Percentiles rank a stretch among this genome's conserved stretches.
Conservation (phyloP, 139 green algal genomes). For the Gonium pectorale region DNA sequence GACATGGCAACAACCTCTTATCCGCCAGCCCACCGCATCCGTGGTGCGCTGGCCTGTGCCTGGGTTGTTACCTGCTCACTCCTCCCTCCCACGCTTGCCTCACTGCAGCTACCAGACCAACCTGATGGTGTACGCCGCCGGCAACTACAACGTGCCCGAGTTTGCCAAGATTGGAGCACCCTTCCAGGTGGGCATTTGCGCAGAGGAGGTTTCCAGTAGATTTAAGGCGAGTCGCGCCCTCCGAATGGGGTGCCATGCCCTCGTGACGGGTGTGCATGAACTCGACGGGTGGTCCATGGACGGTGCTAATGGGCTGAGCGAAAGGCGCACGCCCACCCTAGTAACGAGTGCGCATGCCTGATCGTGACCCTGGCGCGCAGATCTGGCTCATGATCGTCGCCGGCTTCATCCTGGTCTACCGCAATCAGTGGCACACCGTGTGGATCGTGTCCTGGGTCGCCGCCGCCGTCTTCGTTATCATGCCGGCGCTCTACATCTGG, state of each 20-base stretch:
- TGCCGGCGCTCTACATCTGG: no score
- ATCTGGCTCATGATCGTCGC: conserved; percentile 20
- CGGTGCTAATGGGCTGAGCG: background rate
- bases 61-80: no score
- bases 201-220: no score
- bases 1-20: no score
- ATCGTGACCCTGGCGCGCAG: conserved; percentile 60
- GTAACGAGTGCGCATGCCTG: conserved; percentile 28
- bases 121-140: conserved; percentile 77
- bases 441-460: conserved; percentile 74
- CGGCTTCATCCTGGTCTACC: conserved; percentile 38
- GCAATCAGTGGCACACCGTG: conserved; percentile 60
- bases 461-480: conserved; percentile 71
- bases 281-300: no score
- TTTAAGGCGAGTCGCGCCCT: no score
- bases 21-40: no score
- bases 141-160: conserved; percentile 66
- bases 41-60: background rate
- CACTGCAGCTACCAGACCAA: conserved; percentile 78
- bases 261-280: no score
- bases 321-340: background rate
- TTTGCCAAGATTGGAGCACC: conserved; percentile 71
- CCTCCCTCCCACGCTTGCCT: conserved; percentile 60
- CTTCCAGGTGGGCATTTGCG: conserved; percentile 52
- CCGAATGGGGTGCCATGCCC: no score